A percentile compares a stretch with the other conserved stretches of the same genome.
Conservation (phyloP, 202 grass and related monocot genomes). For the Panicum hallii region DNA sequence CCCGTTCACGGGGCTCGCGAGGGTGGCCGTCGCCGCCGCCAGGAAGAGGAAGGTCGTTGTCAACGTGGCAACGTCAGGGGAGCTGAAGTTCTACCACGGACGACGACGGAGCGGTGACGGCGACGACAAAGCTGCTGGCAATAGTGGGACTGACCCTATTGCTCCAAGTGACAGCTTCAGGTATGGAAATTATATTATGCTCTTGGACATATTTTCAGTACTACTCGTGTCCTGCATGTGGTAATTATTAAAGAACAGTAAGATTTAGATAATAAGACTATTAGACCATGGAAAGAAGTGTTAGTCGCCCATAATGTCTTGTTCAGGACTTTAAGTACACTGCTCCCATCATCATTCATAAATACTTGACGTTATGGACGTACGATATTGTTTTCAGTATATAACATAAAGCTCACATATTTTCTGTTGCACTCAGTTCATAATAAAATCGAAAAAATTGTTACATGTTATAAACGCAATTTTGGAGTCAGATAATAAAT, state of each 20-base stretch:
- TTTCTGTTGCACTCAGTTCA: too few species aligned
- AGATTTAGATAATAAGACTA: not conserved
- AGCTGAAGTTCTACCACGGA: slow-evolving; percentile 51
- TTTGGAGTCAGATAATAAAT: too few species aligned
- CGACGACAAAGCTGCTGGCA: not conserved
- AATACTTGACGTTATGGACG: too few species aligned
- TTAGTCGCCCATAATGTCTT: too few species aligned
- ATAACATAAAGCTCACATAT: too few species aligned
- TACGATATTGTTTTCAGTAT: too few species aligned
- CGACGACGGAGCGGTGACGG: not conserved
- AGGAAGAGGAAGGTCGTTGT: slow-evolving; percentile 56
- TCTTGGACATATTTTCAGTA: not conserved
- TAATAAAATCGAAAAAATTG: too few species aligned
- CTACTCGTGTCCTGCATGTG: too few species aligned
- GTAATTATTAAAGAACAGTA: not conserved
- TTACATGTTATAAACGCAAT: too few species aligned
- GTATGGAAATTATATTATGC: slow-evolving; percentile 32
- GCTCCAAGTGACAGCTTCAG: slow-evolving; percentile 60
- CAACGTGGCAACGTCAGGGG: not conserved
- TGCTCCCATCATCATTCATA: too few species aligned
- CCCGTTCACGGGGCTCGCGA: slow-evolving; percentile 69
- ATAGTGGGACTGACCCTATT: not conserved
- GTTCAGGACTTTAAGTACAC: too few species aligned
- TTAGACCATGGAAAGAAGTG: not conserved
- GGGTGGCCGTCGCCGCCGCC: slow-evolving; percentile 55